Base-by-base conservation (phyloP, 2,329 filamentous ascomycete genomes). In the Bipolaris sorokiniana region DNA sequence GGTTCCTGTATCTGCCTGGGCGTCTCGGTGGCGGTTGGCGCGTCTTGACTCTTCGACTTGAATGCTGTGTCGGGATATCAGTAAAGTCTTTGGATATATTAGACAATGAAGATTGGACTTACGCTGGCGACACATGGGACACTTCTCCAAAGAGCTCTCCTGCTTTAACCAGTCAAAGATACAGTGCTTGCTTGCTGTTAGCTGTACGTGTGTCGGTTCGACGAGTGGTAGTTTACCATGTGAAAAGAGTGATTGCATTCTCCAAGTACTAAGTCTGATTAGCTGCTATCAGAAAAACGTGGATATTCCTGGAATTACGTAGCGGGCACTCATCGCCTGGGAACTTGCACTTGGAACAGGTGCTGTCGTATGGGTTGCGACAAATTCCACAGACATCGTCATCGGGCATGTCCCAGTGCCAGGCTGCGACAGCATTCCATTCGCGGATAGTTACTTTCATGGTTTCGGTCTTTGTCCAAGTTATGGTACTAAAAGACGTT, bases 381-480 rank as follows among this genome's bases (percentile, higher is more conserved):
- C 95, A 99, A 80, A 99, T 99, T 69, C 95, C 95, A 70, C 95
- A 99, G 62, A 98, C 93, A 75, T 99, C 94, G 79, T 97, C 94
- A 70, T 97, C 92, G 22, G 94, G 92, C 71, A 98, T 91, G 76
- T 98, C 91, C 95, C 95, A 99, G 64, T 91, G 88, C 95, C 95
- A 99, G 53, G 92, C 94, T 16, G 95, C 95, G 61, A 99, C 92
- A 3, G 92, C 90, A 71, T 95, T 90, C 92, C 94, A 98, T 74
- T 91, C 86, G 71, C 89, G 91, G 79, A 98, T 95, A 46, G 88
- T 95, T 81, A 98, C 92, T 80, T 97, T 98, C 95, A 99, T 99
- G 46, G 48, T 62, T 61, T 49, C 38, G 11, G 10, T 34, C 26
- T 28, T 38, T 16, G 31, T 58, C 26, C 13, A 18, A 28, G 6